Evolutionary conservation across 192 early-diverging fungal species (phyloP), one percentile per base, ranked within the genome.

Genomic region (Paraglomus occultum): DNA sequence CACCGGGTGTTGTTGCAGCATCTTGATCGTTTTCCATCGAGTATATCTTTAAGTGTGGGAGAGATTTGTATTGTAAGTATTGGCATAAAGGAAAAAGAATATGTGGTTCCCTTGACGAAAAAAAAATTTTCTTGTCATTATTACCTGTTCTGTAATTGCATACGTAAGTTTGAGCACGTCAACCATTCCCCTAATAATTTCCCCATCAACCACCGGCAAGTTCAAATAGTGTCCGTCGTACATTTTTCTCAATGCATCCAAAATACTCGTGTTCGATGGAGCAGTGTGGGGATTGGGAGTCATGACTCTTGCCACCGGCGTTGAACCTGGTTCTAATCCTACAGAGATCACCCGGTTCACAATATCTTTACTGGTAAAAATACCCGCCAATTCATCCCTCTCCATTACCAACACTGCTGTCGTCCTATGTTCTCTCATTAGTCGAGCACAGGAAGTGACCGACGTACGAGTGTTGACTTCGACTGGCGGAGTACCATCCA

Each of bases 291-390:
- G 90, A 63, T 88, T 84, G 49, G 88, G 90, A 0, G 90, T 92
- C 95, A 97, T 97, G 20, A 97, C 95, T 45, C 95, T 89, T 15
- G 95, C 91, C 8, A 97, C 93, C n/a, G 91, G 90, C 57, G 92
- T 94, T 12, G 82, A 90, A 53, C 80, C 82, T 11, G 95, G 92
- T 52, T 92, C 88, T 61, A 95, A 75, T 7, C 89, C 85, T 42
- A 88, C 89, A 8, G 91, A 90, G 64, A 92, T 85, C 9, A 92
- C 90, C 57, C 91, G 81, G 63, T 91, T 81, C 42, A 92, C 91
- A 61, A 92, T 82, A 73, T 92, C 91, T 68, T 78, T 78, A 68
- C 50, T 74, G 5, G 81, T 82, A 52, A 82, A 79, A 51, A 95
- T 95, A 59, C 94, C 94, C 2, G 89, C 83, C 60, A 95, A 83